Base-by-base conservation (phyloP, 75 land plant genomes). In the Adiantum capillusveneris region DNA sequence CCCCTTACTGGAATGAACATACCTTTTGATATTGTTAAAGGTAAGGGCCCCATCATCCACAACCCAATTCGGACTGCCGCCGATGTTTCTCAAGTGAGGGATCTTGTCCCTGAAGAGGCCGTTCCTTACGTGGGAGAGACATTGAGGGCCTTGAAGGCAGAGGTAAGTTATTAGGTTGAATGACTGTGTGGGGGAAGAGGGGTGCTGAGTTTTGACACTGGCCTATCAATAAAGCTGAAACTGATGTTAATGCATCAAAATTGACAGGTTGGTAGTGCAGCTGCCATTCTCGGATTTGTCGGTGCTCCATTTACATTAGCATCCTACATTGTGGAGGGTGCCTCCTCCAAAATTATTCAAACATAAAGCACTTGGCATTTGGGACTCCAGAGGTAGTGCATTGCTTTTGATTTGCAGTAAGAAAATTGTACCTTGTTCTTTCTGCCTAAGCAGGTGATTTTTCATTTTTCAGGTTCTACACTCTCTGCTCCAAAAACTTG, bases 231-330 rank as follows among this genome's bases (percentile, higher is more conserved):
- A n/a, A n/a, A n/a, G n/a, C n/a, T n/a, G n/a, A n/a, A n/a, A n/a
- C n/a, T n/a, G n/a, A n/a, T n/a, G n/a, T n/a, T n/a, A n/a, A n/a
- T n/a, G n/a, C n/a, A n/a, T n/a, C n/a, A n/a, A n/a, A n/a, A n/a
- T 72, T 48, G 6, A n/a, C 75, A 94, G 98, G 98, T 94, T 7
- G 80, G 88, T 20, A 86, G 86, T 76, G 84, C 84, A 66, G 78
- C 98, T 22, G 91, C 96, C 62, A 85, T 94, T 6, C 72, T 94
- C 17, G 98, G 98, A 41, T 94, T 94, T 74, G 96, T 90, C 57
- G 98, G 98, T 29, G 98, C 98, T 66, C 98, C 98, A 37, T 94
- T 94, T 64, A 94, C 98, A 12, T 70, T 94, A 37, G 98, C 98
- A 1, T 94, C 98, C 0, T 94, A 94, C 71, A 89, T 89, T 45